Base-by-base conservation (phyloP, 441 rosid species). In the Viola pubescens region DNA sequence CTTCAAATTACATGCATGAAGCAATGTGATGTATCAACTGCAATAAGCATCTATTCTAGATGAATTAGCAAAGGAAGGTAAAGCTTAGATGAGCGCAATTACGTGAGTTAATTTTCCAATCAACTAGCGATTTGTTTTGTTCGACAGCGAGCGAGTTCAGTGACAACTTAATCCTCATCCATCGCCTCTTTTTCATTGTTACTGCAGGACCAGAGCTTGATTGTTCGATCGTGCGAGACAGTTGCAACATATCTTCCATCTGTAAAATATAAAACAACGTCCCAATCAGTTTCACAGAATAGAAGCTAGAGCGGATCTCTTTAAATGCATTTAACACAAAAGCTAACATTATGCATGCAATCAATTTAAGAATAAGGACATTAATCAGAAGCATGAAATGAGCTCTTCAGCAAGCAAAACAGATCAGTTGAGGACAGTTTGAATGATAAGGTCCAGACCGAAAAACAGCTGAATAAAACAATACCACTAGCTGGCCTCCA, bases 191-290 rank as follows among this genome's bases (percentile, higher is more conserved):
- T 62, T 4, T 46, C 62, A 37, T 49, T 70, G 66, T 62, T 60
- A 52, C 61, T 70, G 73, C 76, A 76, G 48, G 79, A 66, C 83
- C 85, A 80, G 34, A 82, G 77, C 75, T 82, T 80, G 77, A 84
- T 81, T 19, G 82, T 81, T 40, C 88, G 76, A 52, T 81, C 84
- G 39, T 83, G 84, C 4, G 86, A 81, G 10, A 79, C 86, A 11
- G 84, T 71, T 52, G 88, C 79, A 53, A 81, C 77, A 63, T 64
- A 72, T 6, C 69, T 43, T 45, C 83, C 78, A 54, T 78, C 85
- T 74, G 83, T 64, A 47, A 61, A 50, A 48, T 38, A 66, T 13
- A 7, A 26, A n/a, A 11, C 34, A 19, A 19, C n/a, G 2, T 40
- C 6, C 13, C 11, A 38, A 49, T 12, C 49, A 26, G 34, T 26